A percentile compares a stretch with the other conserved stretches of the same genome.
Evolutionary conservation across 805 yeast genomes (phyloP).

Genomic region (Yarrowia sp.): DNA sequence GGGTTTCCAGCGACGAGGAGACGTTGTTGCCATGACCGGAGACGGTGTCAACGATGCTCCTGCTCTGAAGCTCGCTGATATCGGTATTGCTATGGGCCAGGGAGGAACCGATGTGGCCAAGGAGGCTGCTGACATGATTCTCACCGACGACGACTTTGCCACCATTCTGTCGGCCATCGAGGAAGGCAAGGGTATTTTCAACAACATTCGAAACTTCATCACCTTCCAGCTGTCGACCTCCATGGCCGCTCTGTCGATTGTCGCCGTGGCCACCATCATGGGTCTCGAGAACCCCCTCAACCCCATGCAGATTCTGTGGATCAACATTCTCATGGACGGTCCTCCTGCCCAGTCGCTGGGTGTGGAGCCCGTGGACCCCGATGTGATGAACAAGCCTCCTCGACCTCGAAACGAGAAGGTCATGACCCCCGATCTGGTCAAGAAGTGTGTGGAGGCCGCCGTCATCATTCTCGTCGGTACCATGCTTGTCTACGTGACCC

Average conservation of each 20-base stretch:
- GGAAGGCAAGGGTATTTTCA: slow-evolving; percentile 97
- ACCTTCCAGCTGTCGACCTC: slow-evolving; percentile 96
- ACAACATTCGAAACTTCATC: slow-evolving; percentile 91
- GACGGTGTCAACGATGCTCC: slow-evolving; percentile 74
- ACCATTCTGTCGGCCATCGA: slow-evolving; percentile 92
- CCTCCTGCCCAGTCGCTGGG: slow-evolving; percentile 99
- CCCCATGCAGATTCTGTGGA: slow-evolving; percentile 99
- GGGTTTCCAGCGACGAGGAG: slow-evolving; percentile 65
- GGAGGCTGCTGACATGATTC: slow-evolving; percentile 97
- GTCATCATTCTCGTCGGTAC: slow-evolving; percentile 82
- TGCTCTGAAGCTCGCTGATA: slow-evolving; percentile 66
- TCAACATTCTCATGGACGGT: slow-evolving; percentile 97
- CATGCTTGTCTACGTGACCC: slow-evolving; percentile 80
- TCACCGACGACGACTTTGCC: slow-evolving; percentile 95
- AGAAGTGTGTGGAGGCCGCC: slow-evolving; percentile 79
- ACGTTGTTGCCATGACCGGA: slow-evolving; percentile 69
- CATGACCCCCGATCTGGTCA: slow-evolving; percentile 70
- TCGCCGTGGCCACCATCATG: slow-evolving; percentile 85
- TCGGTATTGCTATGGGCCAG: slow-evolving; percentile 74
- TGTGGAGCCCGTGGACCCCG: slow-evolving; percentile 96
- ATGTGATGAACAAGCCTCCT: slow-evolving; percentile 96
- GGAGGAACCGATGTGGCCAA: slow-evolving; percentile 98
- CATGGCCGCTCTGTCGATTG: slow-evolving; percentile 89
- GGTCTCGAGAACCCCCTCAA: slow-evolving; percentile 92
- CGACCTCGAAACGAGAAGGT: slow-evolving; percentile 86